Evolutionary conservation across 495 filamentous ascomycete genomes (phyloP).

Genomic region (Penicillium waksmanii): DNA sequence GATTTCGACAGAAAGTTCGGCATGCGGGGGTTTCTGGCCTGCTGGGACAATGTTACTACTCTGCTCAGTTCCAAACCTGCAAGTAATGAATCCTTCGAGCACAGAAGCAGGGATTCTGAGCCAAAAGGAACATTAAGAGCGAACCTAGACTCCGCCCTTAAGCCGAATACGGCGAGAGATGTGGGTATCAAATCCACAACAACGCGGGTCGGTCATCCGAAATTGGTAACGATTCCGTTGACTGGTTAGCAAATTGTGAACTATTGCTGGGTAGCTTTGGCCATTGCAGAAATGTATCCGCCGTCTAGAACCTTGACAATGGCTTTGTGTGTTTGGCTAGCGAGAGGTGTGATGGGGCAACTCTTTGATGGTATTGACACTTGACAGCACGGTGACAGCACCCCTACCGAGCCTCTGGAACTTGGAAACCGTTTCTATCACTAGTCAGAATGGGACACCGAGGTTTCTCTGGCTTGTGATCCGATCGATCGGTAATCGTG

Average conservation of each 20-base stretch:
- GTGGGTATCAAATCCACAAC: conserved; percentile 10
- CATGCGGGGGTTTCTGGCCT: not conserved
- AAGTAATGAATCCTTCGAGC: not conserved
- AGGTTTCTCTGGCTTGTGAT: conserved; percentile 2
- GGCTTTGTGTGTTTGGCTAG: conserved; percentile 2
- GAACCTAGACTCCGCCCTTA: not conserved
- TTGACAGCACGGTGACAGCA: not conserved
- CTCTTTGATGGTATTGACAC: not conserved
- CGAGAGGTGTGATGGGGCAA: not conserved
- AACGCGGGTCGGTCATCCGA: conserved; percentile 6
- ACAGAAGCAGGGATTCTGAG: not conserved
- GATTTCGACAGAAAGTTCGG: not conserved
- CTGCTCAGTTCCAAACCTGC: not conserved
- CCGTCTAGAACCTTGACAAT: not conserved
- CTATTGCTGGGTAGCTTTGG: not conserved
- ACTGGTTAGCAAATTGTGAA: not conserved
- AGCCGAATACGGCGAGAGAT: not conserved
- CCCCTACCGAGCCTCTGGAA: not conserved
- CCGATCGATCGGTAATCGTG: not conserved
- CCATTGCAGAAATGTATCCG: not conserved
- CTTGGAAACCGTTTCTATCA: not conserved
- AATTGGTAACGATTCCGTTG: conserved; percentile 14
- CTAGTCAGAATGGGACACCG: not conserved
- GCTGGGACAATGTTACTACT: not conserved
- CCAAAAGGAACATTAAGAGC: conserved; percentile 2